phyloP scores from a whole-genome alignment of 108 stramenopile genomes.

The Asterionellopsis glacialis region DNA sequence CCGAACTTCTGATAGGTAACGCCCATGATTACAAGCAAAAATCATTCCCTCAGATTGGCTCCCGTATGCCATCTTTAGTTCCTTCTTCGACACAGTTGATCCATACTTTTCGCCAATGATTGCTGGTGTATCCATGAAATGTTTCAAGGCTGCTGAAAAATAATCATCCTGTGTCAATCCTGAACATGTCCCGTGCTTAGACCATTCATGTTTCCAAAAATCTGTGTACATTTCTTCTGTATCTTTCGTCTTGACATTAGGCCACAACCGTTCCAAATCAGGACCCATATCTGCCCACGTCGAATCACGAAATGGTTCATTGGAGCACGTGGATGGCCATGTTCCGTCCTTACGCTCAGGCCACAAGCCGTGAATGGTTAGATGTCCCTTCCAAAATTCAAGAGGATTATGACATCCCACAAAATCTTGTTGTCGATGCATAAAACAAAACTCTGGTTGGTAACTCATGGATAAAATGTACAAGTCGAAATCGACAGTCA shows the following conservation, averaged over 20 bases:
- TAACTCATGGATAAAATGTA: slow-evolving; percentile 39
- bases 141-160: slow-evolving; percentile 32
- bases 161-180: slow-evolving; percentile 46
- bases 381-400: slow-evolving; percentile 23
- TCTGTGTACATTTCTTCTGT: slow-evolving; percentile 7
- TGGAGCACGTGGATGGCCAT: slow-evolving; percentile 33
- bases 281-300: slow-evolving; percentile 1
- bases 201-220: slow-evolving; percentile 72
- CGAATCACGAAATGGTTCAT: slow-evolving; percentile 20
- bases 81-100: slow-evolving; percentile 12
- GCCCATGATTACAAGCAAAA: slow-evolving; percentile 26
- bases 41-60: slow-evolving; percentile 3
- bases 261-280: slow-evolving; percentile 31
- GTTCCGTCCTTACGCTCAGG: slow-evolving; percentile 38
- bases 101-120: slow-evolving; percentile 26
- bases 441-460: slow-evolving; percentile 43
- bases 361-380: slow-evolving; percentile 53
- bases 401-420: slow-evolving; percentile 29
- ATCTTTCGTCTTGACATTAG: slow-evolving; percentile 29
- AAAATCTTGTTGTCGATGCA: slow-evolving; percentile 13
- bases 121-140: slow-evolving; percentile 35
- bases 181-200: slow-evolving; percentile 68
- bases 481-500: slow-evolving; percentile 6
- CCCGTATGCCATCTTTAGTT: slow-evolving; percentile 27
- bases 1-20: slow-evolving; percentile 44